phyloP scores from a whole-genome alignment of 208 protist species.

The Trypanosoma caninum region DNA sequence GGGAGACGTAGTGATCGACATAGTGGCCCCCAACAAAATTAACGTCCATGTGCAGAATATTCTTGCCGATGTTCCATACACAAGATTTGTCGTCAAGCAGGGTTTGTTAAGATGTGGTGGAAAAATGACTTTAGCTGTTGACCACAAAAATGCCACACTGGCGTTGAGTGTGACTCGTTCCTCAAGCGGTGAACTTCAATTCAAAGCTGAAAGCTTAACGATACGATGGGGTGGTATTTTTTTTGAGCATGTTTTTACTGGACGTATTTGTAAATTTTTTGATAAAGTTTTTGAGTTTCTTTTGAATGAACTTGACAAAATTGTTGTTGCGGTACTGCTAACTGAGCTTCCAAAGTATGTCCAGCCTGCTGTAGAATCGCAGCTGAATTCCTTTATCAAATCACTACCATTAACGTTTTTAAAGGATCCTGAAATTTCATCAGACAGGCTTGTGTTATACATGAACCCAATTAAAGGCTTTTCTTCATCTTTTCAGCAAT shows the following conservation, averaged over 20 bases:
- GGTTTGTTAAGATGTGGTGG: conserved; percentile 27
- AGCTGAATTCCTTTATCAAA: conserved; percentile 14
- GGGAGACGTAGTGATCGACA: conserved; percentile 12
- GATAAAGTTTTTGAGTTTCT: conserved; percentile 48
- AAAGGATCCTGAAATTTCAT: conserved; percentile 28
- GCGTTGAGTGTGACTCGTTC: conserved; percentile 20
- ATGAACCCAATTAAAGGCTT: conserved; percentile 5
- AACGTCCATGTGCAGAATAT: conserved; percentile 23
- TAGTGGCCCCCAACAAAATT: conserved; percentile 28
- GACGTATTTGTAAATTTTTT: conserved; percentile 31
- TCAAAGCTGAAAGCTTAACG: conserved; percentile 11
- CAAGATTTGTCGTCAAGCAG: conserved; percentile 39
- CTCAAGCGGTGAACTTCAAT: conserved; percentile 33
- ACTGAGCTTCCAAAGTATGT: conserved; percentile 30
- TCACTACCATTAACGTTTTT: conserved; percentile 3
- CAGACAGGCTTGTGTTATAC: conserved; percentile 18
- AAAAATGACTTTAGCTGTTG: conserved; percentile 32
- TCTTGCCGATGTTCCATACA: conserved; percentile 34
- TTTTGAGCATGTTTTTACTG: conserved; percentile 43
- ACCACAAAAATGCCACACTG: conserved; percentile 28
- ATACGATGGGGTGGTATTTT: conserved; percentile 43
- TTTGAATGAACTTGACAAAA: conserved; percentile 49
- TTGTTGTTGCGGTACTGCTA: conserved; percentile 35
- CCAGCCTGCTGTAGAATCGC: conserved; percentile 19
- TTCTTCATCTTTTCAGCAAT: background rate